phyloP scores from a whole-genome alignment of 169 alveolate genomes.

The Theileria parva region DNA sequence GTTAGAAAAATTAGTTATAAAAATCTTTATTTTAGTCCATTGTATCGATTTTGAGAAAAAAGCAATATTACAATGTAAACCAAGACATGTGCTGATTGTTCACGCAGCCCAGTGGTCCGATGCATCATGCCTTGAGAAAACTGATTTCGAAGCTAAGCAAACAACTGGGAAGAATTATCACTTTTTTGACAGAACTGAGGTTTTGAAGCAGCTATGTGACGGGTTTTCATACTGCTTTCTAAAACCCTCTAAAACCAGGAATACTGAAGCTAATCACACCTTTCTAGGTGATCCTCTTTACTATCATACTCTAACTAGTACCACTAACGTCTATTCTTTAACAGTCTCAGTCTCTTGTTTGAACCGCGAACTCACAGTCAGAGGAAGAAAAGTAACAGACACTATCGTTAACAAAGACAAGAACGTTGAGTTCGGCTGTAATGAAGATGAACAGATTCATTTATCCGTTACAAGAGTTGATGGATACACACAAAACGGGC shows the following conservation, averaged over 20 bases:
- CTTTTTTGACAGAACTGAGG: conserved; percentile 41
- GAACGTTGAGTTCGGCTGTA: conserved; percentile 50
- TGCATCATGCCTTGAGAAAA: neutral
- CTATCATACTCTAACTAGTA: neutral
- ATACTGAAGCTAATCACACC: conserved; percentile 4
- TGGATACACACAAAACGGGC: conserved; percentile 15
- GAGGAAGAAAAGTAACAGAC: conserved; percentile 39
- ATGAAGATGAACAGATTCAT: conserved; percentile 49
- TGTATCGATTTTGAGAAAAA: conserved; percentile 1
- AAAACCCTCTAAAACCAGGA: conserved; percentile 33
- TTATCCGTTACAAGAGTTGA: conserved; percentile 52
- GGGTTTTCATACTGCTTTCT: conserved; percentile 57
- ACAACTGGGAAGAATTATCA: neutral
- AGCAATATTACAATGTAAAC: conserved; percentile 12
- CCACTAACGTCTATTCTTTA: conserved; percentile 20
- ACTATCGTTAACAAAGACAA: conserved; percentile 23
- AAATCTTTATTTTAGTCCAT: neutral
- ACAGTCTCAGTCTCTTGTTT: conserved; percentile 28
- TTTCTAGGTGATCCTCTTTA: conserved; percentile 53
- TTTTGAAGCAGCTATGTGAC: conserved; percentile 24
- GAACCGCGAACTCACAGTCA: conserved; percentile 7
- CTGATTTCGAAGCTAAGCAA: neutral
- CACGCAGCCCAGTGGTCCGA: conserved; percentile 36
- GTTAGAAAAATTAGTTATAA: neutral
- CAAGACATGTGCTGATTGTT: conserved; percentile 34